Percentiles rank a stretch among this genome's conserved stretches.
phyloP scores from a whole-genome alignment of 164 flowering plant species.

The Aristolochia californica region DNA sequence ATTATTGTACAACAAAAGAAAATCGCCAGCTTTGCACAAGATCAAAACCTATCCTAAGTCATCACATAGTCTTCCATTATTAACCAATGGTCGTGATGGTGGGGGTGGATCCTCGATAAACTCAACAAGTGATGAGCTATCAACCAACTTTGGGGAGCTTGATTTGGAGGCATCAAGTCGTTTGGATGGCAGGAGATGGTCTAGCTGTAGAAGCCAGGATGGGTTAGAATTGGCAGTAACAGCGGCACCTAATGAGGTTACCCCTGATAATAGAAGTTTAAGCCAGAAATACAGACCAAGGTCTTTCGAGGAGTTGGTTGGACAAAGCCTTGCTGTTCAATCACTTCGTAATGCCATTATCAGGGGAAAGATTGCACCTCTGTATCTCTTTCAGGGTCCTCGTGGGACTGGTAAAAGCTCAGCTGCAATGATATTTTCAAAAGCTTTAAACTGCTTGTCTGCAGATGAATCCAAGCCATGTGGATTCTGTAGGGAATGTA shows the following conservation, averaged over 20 bases:
- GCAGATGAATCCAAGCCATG: constrained; percentile 70
- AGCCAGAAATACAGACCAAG: constrained; percentile 86
- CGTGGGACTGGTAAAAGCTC: constrained; percentile 97
- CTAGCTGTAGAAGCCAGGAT: constrained; percentile 76
- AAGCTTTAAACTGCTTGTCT: constrained; percentile 76
- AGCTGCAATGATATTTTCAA: constrained; percentile 72
- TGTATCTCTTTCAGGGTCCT: constrained; percentile 95
- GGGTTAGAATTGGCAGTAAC: constrained; percentile 45
- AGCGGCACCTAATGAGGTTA: constrained; percentile 36
- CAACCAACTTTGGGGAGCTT: constrained; percentile 81
- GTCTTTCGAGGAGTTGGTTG: constrained; percentile 75
- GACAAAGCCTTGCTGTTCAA: constrained; percentile 80
- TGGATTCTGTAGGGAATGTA: constrained; percentile 76
- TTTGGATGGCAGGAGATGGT: constrained; percentile 94
- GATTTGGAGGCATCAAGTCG: constrained; percentile 90
- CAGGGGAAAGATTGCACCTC: constrained; percentile 70
- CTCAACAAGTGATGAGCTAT: constrained; percentile 71
- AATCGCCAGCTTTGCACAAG: constrained; percentile 28
- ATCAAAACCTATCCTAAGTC: constrained; percentile 30
- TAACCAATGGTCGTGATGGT: constrained; percentile 40
- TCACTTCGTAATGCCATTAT: constrained; percentile 62
- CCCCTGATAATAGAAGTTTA: constrained; percentile 54
- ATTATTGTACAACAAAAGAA: constrained; percentile 22
- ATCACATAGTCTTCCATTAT: constrained; percentile 58
- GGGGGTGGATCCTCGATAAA: constrained; percentile 48